Conservation (phyloP, 129 eudicot species). For the Arctium lappa region DNA sequence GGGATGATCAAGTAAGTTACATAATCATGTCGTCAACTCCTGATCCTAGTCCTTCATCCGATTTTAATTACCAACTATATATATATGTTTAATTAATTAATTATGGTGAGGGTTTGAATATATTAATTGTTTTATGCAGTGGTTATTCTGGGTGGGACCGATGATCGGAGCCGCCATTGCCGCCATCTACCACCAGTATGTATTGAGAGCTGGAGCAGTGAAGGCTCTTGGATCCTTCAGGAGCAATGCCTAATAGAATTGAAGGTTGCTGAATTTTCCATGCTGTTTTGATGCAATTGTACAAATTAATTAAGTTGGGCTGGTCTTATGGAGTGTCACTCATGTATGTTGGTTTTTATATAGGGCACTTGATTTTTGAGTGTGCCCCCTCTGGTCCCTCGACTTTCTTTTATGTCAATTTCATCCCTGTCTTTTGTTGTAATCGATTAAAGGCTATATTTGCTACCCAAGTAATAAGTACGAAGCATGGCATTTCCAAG, state of each 20-base stretch:
- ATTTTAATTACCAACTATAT: not conserved
- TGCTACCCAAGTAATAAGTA: not conserved
- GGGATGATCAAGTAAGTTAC: conserved; percentile 39
- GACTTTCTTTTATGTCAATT: not conserved
- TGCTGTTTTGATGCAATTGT: conserved; percentile 18
- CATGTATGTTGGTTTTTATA: conserved; percentile 2
- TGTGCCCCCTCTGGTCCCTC: conserved; percentile 23
- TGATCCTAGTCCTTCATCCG: not conserved
- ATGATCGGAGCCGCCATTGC: conserved; percentile 41
- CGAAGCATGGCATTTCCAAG: not conserved
- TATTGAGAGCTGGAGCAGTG: conserved; percentile 31
- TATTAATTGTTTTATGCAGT: not conserved
- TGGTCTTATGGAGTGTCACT: not conserved
- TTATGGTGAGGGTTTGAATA: not conserved
- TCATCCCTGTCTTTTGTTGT: conserved; percentile 9
- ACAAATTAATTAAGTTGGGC: conserved; percentile 14
- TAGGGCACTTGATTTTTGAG: conserved; percentile 21
- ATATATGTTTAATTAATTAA: no score
- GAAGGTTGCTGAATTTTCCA: not conserved
- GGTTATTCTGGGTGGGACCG: conserved; percentile 46
- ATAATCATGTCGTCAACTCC: not conserved
- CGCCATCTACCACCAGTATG: conserved; percentile 35
- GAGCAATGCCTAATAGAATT: conserved; percentile 29
- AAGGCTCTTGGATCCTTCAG: conserved; percentile 45
- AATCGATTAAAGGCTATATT: not conserved